Evolutionary conservation across 1,139 yeast species (phyloP).

Genomic region (Entelexis sorbosivorans): DNA sequence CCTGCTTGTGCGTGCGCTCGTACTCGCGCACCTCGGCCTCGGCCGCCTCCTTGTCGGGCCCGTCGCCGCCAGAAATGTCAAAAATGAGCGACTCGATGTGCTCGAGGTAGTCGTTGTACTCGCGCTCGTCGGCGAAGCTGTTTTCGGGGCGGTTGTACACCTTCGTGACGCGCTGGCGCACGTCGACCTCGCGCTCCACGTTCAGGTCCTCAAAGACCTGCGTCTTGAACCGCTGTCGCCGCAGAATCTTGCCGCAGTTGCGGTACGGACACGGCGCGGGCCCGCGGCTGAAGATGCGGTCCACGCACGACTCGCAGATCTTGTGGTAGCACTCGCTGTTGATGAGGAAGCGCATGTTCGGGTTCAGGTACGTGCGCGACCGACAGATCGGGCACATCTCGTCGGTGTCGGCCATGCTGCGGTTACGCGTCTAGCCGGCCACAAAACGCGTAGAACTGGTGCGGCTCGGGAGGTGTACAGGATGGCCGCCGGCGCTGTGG

Average conservation of each 20-base stretch:
- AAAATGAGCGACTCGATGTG: slow-evolving; percentile 68
- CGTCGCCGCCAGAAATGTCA: slow-evolving; percentile 55
- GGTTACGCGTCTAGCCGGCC: not conserved
- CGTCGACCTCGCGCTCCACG: slow-evolving; percentile 87
- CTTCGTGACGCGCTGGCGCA: slow-evolving; percentile 62
- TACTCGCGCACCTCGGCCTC: slow-evolving; percentile 59
- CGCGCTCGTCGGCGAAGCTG: slow-evolving; percentile 52
- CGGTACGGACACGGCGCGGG: slow-evolving; percentile 97
- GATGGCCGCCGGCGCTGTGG: no score
- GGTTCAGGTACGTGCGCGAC: slow-evolving; percentile 86
- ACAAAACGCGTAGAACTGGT: no score
- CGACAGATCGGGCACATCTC: slow-evolving; percentile 98
- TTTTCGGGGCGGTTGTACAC: slow-evolving; percentile 73
- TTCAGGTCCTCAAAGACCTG: slow-evolving; percentile 83
- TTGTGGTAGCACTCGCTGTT: slow-evolving; percentile 97
- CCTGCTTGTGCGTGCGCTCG: slow-evolving; percentile 63
- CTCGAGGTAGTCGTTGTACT: slow-evolving; percentile 69
- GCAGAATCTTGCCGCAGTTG: slow-evolving; percentile 71
- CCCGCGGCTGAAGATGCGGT: slow-evolving; percentile 82
- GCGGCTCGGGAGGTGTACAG: no score
- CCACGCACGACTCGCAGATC: slow-evolving; percentile 94
- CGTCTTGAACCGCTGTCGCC: slow-evolving; percentile 81
- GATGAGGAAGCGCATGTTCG: slow-evolving; percentile 82
- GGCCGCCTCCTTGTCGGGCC: slow-evolving; percentile 42
- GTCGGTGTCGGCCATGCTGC: slow-evolving; percentile 16